A percentile compares a stretch with the other conserved stretches of the same genome.
Conservation (phyloP, 2,329 filamentous ascomycete genomes). For the Arachnomyces sp. region DNA sequence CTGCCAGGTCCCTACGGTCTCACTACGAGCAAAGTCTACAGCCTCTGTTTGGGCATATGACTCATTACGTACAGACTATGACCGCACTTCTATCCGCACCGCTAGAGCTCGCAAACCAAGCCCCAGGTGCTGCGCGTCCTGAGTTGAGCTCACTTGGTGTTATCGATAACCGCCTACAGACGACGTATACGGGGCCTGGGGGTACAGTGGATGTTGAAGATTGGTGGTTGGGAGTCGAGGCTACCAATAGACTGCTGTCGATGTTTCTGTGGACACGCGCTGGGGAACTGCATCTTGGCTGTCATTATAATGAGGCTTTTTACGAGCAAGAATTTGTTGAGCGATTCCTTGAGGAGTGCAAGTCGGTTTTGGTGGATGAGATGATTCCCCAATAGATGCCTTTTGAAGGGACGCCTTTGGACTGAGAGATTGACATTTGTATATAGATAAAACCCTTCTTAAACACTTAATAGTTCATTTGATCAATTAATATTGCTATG, state of each 20-base stretch:
- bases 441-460: too few species aligned
- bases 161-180: constrained; percentile 1
- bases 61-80: too few species aligned
- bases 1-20: too few species aligned
- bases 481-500: too few species aligned
- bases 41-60: too few species aligned
- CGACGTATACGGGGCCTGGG: background rate
- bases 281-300: constrained; percentile 1
- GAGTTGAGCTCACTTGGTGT: constrained; percentile 3
- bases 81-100: too few species aligned
- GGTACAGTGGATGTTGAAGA: background rate
- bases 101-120: too few species aligned
- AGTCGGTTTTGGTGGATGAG: constrained; percentile 10
- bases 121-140: too few species aligned
- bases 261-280: constrained; percentile 3
- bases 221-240: constrained; percentile 3
- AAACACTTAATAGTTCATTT: too few species aligned
- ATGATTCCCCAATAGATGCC: constrained; percentile 13
- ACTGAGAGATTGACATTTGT: too few species aligned
- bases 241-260: background rate
- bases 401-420: too few species aligned
- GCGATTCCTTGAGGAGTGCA: constrained; percentile 2
- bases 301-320: constrained; percentile 5
- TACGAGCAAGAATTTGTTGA: constrained; percentile 3
- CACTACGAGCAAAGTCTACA: too few species aligned